Percentiles rank a stretch among this genome's conserved stretches.
Evolutionary conservation across 805 yeast genomes (phyloP).

Genomic region (Suhomyces emberorum): DNA sequence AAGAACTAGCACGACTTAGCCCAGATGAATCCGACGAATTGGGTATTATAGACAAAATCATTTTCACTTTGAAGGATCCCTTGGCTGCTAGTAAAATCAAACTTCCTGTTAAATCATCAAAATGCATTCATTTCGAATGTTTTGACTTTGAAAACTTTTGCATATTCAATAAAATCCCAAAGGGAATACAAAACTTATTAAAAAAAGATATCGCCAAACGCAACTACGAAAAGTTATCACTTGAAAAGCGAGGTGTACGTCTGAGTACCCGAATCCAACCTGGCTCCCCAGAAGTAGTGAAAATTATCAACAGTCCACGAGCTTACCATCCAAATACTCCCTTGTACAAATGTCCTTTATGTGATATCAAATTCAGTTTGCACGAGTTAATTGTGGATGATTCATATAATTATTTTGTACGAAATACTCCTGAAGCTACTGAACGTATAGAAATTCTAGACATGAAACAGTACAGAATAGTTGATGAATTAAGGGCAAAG

Average conservation of each 20-base stretch:
- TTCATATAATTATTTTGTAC: slow-evolving; percentile 40
- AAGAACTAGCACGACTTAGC: slow-evolving; percentile 24
- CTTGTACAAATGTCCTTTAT: slow-evolving; percentile 38
- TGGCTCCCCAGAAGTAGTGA: background rate
- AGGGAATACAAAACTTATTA: slow-evolving; percentile 24
- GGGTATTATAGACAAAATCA: slow-evolving; percentile 33
- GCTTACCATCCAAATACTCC: slow-evolving; percentile 14
- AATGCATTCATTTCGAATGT: slow-evolving; percentile 42
- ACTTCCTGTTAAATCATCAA: slow-evolving; percentile 37
- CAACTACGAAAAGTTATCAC: slow-evolving; percentile 10
- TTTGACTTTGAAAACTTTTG: slow-evolving; percentile 43
- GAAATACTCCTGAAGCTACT: slow-evolving; percentile 32
- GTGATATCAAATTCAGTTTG: slow-evolving; percentile 33
- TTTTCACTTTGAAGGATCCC: slow-evolving; percentile 40
- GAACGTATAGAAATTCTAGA: slow-evolving; percentile 35
- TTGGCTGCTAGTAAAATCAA: slow-evolving; percentile 35
- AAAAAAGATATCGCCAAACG: slow-evolving; percentile 21
- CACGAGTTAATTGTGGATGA: slow-evolving; percentile 36
- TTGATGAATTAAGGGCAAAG: slow-evolving; percentile 21
- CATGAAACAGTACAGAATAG: slow-evolving; percentile 29
- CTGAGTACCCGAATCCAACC: background rate
- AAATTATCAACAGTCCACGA: slow-evolving; percentile 2
- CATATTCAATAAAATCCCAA: slow-evolving; percentile 33
- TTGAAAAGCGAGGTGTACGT: slow-evolving; percentile 2
- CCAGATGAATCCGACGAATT: slow-evolving; percentile 32